Evolutionary conservation across 1,139 yeast genomes (phyloP).

Genomic region (Lodderomyces elongisporus): DNA sequence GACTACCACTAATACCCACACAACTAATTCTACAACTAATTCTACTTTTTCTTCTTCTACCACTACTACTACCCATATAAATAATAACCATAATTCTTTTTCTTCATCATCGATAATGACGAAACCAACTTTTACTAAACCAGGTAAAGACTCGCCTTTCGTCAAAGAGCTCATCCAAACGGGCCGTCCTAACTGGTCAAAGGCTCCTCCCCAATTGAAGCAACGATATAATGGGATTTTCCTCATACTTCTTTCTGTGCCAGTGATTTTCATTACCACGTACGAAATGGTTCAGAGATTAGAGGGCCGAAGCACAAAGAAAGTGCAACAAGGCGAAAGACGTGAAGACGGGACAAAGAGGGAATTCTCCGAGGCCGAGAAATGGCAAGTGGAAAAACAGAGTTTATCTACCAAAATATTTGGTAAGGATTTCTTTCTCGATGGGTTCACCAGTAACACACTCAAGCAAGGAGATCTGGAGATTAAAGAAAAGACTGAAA

Average conservation of each 20-base stretch:
- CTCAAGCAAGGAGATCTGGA: conserved; percentile 25
- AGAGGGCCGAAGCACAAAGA: conserved; percentile 41
- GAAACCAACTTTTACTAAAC: background rate
- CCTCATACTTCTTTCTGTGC: conserved; percentile 37
- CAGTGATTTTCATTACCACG: conserved; percentile 32
- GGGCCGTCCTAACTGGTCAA: conserved; percentile 43
- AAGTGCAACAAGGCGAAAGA: conserved; percentile 39
- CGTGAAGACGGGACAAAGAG: conserved; percentile 30
- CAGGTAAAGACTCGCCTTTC: conserved; percentile 21
- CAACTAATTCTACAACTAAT: too few species aligned
- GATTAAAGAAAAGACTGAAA: too few species aligned
- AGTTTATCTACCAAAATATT: conserved; percentile 37
- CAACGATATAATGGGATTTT: conserved; percentile 37
- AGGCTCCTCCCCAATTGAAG: conserved; percentile 38
- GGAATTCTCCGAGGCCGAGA: conserved; percentile 36
- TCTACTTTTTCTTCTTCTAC: background rate
- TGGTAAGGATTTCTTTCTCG: conserved; percentile 42
- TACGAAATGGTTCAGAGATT: conserved; percentile 34
- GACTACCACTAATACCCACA: too few species aligned
- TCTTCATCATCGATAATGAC: background rate
- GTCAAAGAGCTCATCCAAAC: conserved; percentile 33
- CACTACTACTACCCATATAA: background rate
- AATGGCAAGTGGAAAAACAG: conserved; percentile 36
- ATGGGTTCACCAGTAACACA: conserved; percentile 44
- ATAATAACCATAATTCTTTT: background rate